These are phyloP conservation scores for Byssochlamys sp. DNA, from an alignment of 2,329 filamentous ascomycete species.

Conservation along the genomic window DNA sequence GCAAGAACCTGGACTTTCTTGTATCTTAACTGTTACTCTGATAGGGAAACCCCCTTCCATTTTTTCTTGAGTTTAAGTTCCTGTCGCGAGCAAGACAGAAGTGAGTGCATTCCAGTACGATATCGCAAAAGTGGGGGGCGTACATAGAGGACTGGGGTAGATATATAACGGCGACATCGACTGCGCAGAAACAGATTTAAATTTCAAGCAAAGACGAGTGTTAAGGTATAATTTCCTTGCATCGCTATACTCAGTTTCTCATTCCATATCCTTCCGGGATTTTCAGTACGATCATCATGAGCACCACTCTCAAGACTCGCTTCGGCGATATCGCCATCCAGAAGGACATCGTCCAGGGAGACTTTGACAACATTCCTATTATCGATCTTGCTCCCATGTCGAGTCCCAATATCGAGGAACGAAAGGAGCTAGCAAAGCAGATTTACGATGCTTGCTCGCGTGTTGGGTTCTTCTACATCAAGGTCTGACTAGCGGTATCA, in stretches of 20 bases:
- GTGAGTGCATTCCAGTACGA: too few species aligned
- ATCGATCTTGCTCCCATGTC: conserved; percentile 42
- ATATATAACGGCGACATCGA: too few species aligned
- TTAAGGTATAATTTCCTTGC: neutral
- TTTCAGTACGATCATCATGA: conserved; percentile 14
- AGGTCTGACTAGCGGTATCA: conserved; percentile 3
- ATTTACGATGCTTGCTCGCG: conserved; percentile 41
- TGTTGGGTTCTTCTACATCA: conserved; percentile 49
- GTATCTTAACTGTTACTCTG: too few species aligned
- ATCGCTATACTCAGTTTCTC: neutral
- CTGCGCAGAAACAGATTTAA: too few species aligned
- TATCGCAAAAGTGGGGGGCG: too few species aligned
- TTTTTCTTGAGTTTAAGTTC: too few species aligned
- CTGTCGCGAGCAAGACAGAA: too few species aligned
- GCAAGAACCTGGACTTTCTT: too few species aligned
- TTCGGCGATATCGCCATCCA: neutral
- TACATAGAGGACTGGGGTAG: too few species aligned
- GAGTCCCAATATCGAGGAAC: conserved; percentile 20
- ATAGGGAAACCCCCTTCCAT: too few species aligned
- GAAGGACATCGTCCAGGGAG: neutral
- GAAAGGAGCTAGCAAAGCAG: conserved; percentile 31
- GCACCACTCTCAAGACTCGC: neutral
- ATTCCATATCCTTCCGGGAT: conserved; percentile 3
- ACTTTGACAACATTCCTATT: conserved; percentile 41
- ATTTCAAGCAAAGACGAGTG: too few species aligned